Evolutionary conservation across 192 early-diverging fungal species (phyloP).

Genomic region (Allomyces arbusculus): DNA sequence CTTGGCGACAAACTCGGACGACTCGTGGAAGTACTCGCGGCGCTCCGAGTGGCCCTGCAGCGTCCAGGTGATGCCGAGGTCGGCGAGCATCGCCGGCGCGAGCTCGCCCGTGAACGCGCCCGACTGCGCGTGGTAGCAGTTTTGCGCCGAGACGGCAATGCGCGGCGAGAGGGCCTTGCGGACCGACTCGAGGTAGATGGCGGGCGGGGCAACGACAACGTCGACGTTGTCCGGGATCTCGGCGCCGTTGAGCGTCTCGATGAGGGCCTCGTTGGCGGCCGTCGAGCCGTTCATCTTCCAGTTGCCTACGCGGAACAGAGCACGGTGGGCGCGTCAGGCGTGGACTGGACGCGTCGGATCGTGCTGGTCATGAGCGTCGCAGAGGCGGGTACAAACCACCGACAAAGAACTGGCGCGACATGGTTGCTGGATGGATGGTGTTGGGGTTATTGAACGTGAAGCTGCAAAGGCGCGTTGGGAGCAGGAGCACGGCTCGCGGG

Average conservation of each 20-base stretch:
- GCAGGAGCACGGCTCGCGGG: no score
- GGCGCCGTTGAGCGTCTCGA: constrained; percentile 55
- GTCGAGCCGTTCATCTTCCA: constrained; percentile 96
- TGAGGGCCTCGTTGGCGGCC: constrained; percentile 49
- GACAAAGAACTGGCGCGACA: constrained; percentile 59
- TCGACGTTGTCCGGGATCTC: constrained; percentile 51
- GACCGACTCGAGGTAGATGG: constrained; percentile 69
- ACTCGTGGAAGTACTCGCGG: constrained; percentile 75
- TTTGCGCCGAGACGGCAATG: constrained; percentile 87
- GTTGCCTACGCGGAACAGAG: constrained; percentile 21
- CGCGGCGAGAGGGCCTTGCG: constrained; percentile 54
- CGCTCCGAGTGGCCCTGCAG: constrained; percentile 98
- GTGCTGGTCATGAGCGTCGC: not conserved
- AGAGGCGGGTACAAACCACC: constrained; percentile 20
- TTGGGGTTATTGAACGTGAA: no score
- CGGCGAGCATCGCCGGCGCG: constrained; percentile 84
- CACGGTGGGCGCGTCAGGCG: not conserved
- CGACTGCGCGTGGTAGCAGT: constrained; percentile 62
- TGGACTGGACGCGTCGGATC: not conserved
- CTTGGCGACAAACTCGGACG: constrained; percentile 68
- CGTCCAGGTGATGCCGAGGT: constrained; percentile 83
- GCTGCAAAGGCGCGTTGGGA: no score
- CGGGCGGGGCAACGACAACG: constrained; percentile 91
- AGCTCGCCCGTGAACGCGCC: constrained; percentile 98
- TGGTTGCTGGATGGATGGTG: no score